These are phyloP conservation scores for Stenogyne calaminthoides DNA, from an alignment of 305 asterid species.

Conservation along the genomic window DNA sequence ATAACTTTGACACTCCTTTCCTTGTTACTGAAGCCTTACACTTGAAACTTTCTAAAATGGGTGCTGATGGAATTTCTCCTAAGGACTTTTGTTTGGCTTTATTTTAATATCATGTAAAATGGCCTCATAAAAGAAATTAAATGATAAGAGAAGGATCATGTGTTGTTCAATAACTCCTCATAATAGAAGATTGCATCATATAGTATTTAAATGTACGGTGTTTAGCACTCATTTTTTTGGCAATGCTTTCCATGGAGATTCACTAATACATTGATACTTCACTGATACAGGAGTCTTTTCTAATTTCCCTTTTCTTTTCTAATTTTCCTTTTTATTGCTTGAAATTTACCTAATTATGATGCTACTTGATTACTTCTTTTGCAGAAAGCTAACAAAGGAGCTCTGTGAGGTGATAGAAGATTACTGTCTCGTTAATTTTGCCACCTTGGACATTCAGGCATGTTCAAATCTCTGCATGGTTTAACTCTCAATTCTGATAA, in stretches of 20 bases:
- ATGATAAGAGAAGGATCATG: background rate
- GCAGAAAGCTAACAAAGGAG: conserved; percentile 94
- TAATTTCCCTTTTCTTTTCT: background rate
- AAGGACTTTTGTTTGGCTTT: background rate
- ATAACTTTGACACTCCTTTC: too few species aligned
- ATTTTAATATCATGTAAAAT: background rate
- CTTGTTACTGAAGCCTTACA: too few species aligned
- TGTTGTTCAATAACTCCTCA: background rate
- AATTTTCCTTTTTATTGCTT: background rate
- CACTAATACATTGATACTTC: background rate
- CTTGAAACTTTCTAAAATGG: too few species aligned
- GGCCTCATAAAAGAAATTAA: background rate
- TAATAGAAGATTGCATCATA: background rate
- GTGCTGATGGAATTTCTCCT: background rate
- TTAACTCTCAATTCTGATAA: conserved; percentile 3
- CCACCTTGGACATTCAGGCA: conserved; percentile 94
- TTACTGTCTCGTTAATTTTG: conserved; percentile 77
- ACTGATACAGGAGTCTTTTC: background rate
- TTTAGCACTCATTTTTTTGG: background rate
- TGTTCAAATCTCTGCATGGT: conserved; percentile 21
- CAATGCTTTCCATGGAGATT: background rate
- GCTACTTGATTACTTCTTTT: conserved; percentile 1
- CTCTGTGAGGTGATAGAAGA: conserved; percentile 88
- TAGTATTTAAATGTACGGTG: background rate
- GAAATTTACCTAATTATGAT: background rate